Percentiles rank a stretch among this genome's conserved stretches.
phyloP scores from a whole-genome alignment of 1,284 basidiomycete genomes.

The Pseudozyma thailandica region DNA sequence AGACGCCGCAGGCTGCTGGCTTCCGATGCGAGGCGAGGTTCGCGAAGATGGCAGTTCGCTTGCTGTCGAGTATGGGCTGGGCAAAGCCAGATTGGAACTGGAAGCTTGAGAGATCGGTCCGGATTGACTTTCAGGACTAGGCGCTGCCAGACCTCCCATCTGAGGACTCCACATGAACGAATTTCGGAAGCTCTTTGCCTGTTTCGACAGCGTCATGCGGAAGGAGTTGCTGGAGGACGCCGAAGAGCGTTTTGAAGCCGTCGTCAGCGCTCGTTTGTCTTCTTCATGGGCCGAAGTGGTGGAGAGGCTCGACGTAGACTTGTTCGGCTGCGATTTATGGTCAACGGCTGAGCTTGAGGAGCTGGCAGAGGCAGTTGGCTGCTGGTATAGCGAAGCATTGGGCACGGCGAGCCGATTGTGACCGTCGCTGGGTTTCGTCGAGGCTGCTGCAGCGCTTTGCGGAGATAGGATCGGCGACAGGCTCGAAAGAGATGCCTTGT shows the following conservation, averaged over 20 bases:
- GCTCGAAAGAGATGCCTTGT: slow-evolving; percentile 2
- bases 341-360: slow-evolving; percentile 29
- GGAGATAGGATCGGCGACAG: slow-evolving; percentile 11
- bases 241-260: slow-evolving; percentile 32
- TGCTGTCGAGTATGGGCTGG: slow-evolving; percentile 1
- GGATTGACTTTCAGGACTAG: slow-evolving; percentile 2
- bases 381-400: slow-evolving; percentile 8
- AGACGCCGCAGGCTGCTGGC: background rate
- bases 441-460: slow-evolving; percentile 7
- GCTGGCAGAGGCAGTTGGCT: slow-evolving; percentile 8
- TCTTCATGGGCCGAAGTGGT: slow-evolving; percentile 16
- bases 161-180: slow-evolving; percentile 33
- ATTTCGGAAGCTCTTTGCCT: slow-evolving; percentile 33
- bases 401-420: slow-evolving; percentile 7
- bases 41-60: slow-evolving; percentile 3
- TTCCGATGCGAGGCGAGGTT: background rate
- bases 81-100: slow-evolving; percentile 8
- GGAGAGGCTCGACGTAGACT: slow-evolving; percentile 29
- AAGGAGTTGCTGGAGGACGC: slow-evolving; percentile 31
- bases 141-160: background rate
- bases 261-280: slow-evolving; percentile 7
- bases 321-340: slow-evolving; percentile 15
- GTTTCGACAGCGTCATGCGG: slow-evolving; percentile 39
- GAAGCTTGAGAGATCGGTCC: slow-evolving; percentile 17
- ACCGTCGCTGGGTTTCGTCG: slow-evolving; percentile 11